phyloP scores from a whole-genome alignment of 352 stramenopile species.

The Pseudoperonospora humuli region DNA sequence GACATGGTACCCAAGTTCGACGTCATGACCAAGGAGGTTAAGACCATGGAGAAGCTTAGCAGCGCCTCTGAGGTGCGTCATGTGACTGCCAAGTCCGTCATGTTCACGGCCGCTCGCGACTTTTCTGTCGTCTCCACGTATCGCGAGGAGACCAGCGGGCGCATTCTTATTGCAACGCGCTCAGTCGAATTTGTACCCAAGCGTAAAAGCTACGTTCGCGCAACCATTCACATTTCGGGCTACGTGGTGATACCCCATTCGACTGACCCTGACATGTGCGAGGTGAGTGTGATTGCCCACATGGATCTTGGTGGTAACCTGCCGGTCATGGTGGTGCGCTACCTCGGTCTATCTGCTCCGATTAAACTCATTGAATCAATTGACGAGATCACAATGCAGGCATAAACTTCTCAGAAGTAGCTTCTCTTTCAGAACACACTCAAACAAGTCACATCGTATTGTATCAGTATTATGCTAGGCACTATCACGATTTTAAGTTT shows the following conservation, averaged over 20 bases:
- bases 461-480: no score
- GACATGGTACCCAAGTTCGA: conserved; percentile 72
- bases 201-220: conserved; percentile 42
- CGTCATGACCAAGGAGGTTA: conserved; percentile 73
- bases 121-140: conserved; percentile 64
- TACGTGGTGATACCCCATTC: conserved; percentile 63
- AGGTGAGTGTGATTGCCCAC: conserved; percentile 62
- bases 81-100: conserved; percentile 56
- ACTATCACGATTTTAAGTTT: no score
- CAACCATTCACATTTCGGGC: conserved; percentile 46
- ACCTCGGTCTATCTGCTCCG: conserved; percentile 62
- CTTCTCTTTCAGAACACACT: no score
- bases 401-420: no score
- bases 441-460: no score
- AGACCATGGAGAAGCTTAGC: conserved; percentile 51
- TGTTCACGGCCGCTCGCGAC: conserved; percentile 70
- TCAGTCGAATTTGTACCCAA: conserved; percentile 53
- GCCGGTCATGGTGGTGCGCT: conserved; percentile 61
- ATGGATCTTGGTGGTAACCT: conserved; percentile 72
- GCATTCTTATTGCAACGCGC: conserved; percentile 61
- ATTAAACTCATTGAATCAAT: conserved; percentile 84
- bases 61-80: conserved; percentile 55
- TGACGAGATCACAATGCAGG: conserved; percentile 25
- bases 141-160: conserved; percentile 36
- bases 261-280: conserved; percentile 53